Percentiles rank a stretch among this genome's conserved stretches.
Evolutionary conservation across 1,284 basidiomycete species (phyloP).

Genomic region (Ustilago loliicola): DNA sequence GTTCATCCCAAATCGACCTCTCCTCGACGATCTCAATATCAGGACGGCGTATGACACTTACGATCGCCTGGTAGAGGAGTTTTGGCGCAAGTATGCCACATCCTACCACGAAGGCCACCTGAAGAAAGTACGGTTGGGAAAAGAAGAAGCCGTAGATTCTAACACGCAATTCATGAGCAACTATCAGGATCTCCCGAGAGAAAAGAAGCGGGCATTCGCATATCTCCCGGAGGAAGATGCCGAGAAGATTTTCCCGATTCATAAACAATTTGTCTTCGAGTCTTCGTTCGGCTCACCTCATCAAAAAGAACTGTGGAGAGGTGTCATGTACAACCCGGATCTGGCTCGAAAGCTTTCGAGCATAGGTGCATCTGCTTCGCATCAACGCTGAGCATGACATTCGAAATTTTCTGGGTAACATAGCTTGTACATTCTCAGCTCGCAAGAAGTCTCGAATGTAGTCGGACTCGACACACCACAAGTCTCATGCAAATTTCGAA

Average conservation of each 20-base stretch:
- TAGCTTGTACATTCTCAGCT: background rate
- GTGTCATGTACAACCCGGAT: background rate
- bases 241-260: background rate
- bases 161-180: background rate
- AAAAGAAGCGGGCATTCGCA: slow-evolving; percentile 2
- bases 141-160: background rate
- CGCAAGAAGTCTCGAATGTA: no score
- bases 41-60: background rate
- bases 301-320: background rate
- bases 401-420: background rate
- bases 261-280: background rate
- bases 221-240: background rate
- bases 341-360: background rate
- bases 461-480: no score
- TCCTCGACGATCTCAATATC: background rate
- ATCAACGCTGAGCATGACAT: background rate
- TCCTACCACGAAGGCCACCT: background rate
- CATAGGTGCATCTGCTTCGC: background rate
- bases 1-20: no score
- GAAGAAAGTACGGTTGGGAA: background rate
- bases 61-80: slow-evolving; percentile 2
- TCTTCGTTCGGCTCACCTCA: background rate
- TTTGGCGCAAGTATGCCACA: slow-evolving; percentile 5
- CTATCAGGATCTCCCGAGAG: slow-evolving; percentile 9
- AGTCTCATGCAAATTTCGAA: no score